Evolutionary conservation across 352 stramenopile species (phyloP).

Genomic region (Phytophthora pini): DNA sequence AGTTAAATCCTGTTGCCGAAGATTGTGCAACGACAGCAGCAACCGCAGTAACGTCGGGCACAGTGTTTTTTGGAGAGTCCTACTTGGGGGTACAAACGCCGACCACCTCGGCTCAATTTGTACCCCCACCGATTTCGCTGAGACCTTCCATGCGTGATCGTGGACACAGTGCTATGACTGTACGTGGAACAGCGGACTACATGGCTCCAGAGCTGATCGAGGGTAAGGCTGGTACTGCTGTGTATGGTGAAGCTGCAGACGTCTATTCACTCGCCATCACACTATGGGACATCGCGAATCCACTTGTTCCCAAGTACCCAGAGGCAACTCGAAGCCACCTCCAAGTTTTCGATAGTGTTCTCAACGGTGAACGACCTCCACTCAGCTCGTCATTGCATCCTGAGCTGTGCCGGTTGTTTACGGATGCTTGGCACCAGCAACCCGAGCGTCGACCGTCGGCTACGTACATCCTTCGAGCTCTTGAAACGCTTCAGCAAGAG

Average conservation of each 20-base stretch:
- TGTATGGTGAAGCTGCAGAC: slow-evolving; percentile 76
- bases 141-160: slow-evolving; percentile 41
- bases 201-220: slow-evolving; percentile 86
- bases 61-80: slow-evolving; percentile 29
- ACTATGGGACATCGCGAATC: slow-evolving; percentile 80
- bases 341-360: slow-evolving; percentile 73
- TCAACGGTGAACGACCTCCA: slow-evolving; percentile 58
- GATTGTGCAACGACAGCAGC: slow-evolving; percentile 23
- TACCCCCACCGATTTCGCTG: slow-evolving; percentile 21
- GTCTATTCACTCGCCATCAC: slow-evolving; percentile 81
- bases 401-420: slow-evolving; percentile 56
- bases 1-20: slow-evolving; percentile 13
- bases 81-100: slow-evolving; percentile 30
- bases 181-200: slow-evolving; percentile 81
- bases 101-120: slow-evolving; percentile 17
- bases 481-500: slow-evolving; percentile 61
- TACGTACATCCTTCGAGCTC: slow-evolving; percentile 48
- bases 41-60: slow-evolving; percentile 19
- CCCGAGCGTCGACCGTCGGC: slow-evolving; percentile 60
- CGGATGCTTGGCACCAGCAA: slow-evolving; percentile 56
- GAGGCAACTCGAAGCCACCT: slow-evolving; percentile 65
- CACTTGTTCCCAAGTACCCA: slow-evolving; percentile 69
- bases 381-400: slow-evolving; percentile 44
- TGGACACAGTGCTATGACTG: slow-evolving; percentile 61
- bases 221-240: slow-evolving; percentile 66